Base-by-base conservation (phyloP, 1,139 yeast species). In the Geotrichum europaeum region DNA sequence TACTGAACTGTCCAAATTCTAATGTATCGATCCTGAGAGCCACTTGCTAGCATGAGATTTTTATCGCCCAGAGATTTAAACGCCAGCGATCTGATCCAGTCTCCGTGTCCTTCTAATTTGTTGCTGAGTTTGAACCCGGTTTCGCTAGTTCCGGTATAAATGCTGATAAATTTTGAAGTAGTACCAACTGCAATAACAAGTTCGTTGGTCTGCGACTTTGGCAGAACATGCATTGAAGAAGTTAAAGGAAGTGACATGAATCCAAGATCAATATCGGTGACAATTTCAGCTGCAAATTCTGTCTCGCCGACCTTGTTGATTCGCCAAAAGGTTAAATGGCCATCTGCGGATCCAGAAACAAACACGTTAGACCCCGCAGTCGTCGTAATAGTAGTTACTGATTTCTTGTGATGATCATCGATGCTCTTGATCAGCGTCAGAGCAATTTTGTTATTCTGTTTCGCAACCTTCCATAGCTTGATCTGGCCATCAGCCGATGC, bases 1-100 rank as follows among this genome's bases (percentile, higher is more conserved):
- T 74, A 70, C 5, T 83, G 86, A 66, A 87, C 81, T 49, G 84
- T 82, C 98, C 98, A 92, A 55, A 92, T 75, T 67, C 97, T 80
- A 59, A 92, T 89, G 70, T 90, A 90, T 68, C 96, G 78, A 72
- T 92, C 98, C 70, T 91, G 96, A 2, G 96, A 86, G 1, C 96
- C 97, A 66, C 87, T 83, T 15, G 97, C 97, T 53, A 92, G 76
- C 5, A 89, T 72, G 65, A 80, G 84, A 7, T 52, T 59, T 2
- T 66, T 68, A 59, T 81, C 83, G 24, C 79, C 80, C 0, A 77
- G 73, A 1, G 72, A 70, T 55, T 84, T 85, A 70, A 89, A 84
- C 1, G 84, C 79, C 50, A 92, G 75, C 15, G 89, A 80, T 72
- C 88, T 87, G 61, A 92, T 81, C 98, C 98, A 92, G 73, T 92